Conservation (phyloP, 148 eudicot species). For the Fagopyrum esculentum region DNA sequence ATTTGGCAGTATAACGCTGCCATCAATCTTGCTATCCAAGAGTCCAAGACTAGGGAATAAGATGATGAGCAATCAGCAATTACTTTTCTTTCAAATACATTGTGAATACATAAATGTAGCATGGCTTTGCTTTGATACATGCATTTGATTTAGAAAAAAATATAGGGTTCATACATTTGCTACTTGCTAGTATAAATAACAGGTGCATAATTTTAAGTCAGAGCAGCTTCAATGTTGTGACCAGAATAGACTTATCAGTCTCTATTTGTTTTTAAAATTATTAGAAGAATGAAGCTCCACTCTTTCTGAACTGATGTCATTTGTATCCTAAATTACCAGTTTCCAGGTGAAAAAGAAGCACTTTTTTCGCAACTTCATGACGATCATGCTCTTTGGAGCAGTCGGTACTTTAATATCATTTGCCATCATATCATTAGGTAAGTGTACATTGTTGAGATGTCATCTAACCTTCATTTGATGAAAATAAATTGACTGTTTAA, state of each 20-base stretch:
- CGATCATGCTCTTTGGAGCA: slow-evolving; percentile 65
- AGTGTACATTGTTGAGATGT: background rate
- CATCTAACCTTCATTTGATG: background rate
- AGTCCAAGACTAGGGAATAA: background rate
- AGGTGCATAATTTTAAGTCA: background rate
- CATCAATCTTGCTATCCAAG: background rate
- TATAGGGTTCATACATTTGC: no score
- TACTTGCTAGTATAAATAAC: background rate
- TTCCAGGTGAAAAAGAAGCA: slow-evolving; percentile 87
- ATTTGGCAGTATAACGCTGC: background rate
- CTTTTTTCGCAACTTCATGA: slow-evolving; percentile 73
- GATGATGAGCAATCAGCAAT: background rate
- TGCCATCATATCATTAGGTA: slow-evolving; percentile 65
- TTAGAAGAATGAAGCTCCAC: background rate
- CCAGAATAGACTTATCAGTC: background rate
- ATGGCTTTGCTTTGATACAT: background rate
- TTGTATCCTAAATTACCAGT: slow-evolving; percentile 29
- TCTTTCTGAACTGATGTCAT: slow-evolving; percentile 7
- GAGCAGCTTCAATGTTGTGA: background rate
- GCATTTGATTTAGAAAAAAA: no score
- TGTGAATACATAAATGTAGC: background rate
- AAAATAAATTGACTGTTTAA: background rate
- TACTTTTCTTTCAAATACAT: background rate
- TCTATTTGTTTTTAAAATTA: background rate
- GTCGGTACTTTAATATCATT: slow-evolving; percentile 71